Conservation (phyloP, 2,329 filamentous ascomycete species). For the Penicillium sp. region DNA sequence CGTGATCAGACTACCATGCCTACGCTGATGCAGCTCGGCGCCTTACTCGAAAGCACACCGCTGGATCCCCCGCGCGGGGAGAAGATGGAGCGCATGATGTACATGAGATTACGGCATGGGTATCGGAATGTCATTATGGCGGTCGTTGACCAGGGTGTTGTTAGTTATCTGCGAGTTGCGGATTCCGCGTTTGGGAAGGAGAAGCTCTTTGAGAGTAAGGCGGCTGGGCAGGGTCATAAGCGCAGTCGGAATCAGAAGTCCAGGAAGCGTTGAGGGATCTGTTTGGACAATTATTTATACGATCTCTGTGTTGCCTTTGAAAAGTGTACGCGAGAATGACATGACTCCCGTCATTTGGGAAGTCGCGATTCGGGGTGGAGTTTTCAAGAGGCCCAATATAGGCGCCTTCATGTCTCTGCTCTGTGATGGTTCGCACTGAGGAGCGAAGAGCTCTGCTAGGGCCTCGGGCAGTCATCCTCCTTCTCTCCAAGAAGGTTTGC, state of each 20-base stretch:
- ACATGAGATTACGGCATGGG: constrained; percentile 77
- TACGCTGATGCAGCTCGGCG: constrained; percentile 65
- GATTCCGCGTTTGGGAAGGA: constrained; percentile 79
- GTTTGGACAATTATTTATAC: neutral
- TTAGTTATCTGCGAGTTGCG: constrained; percentile 77
- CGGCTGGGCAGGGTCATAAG: constrained; percentile 30
- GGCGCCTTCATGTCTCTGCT: neutral
- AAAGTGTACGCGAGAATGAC: neutral
- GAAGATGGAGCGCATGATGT: constrained; percentile 55
- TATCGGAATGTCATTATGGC: constrained; percentile 79
- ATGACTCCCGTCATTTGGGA: neutral
- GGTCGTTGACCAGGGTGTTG: constrained; percentile 82
- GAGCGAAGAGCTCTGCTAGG: neutral
- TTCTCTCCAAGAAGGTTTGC: neutral
- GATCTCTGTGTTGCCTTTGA: neutral
- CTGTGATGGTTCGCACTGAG: neutral
- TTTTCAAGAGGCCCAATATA: neutral
- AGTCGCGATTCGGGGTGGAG: neutral
- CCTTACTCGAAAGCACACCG: constrained; percentile 70
- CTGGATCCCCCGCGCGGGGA: constrained; percentile 57
- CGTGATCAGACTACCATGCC: constrained; percentile 65
- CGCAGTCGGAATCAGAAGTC: constrained; percentile 24
- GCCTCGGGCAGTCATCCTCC: neutral
- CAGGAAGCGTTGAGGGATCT: constrained; percentile 30
- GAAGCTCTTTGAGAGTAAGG: constrained; percentile 57